A percentile compares a stretch with the other conserved stretches of the same genome.
Evolutionary conservation across 257 asterid species (phyloP).

Genomic region (Jacaranda mimosifolia): DNA sequence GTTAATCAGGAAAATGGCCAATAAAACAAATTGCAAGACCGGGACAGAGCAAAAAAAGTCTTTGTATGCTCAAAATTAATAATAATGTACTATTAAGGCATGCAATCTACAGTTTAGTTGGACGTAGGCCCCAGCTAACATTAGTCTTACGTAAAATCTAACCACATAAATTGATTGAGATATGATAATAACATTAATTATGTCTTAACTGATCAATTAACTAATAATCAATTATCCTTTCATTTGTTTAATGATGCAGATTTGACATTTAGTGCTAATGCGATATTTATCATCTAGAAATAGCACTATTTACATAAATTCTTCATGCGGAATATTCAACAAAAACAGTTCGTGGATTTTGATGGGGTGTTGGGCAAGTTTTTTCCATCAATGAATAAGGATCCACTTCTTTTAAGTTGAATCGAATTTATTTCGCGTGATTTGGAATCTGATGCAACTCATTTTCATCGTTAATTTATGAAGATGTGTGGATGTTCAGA

Average conservation of each 20-base stretch:
- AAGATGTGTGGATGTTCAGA: too few species aligned
- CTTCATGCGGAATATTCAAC: neutral
- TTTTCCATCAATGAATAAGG: too few species aligned
- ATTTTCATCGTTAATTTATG: too few species aligned
- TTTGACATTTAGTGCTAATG: neutral
- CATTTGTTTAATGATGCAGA: neutral
- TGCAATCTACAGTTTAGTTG: neutral
- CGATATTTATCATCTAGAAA: neutral
- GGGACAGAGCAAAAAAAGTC: too few species aligned
- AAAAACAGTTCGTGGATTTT: too few species aligned
- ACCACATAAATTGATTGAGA: neutral
- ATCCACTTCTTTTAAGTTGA: too few species aligned
- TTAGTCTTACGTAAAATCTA: neutral
- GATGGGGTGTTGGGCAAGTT: too few species aligned
- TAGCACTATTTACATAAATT: neutral
- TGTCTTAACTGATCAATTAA: neutral
- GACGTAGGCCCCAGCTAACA: constrained; percentile 4
- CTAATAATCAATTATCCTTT: neutral
- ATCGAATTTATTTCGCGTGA: too few species aligned
- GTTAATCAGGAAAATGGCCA: too few species aligned
- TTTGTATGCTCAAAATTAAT: neutral
- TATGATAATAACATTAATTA: neutral
- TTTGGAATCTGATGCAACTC: too few species aligned
- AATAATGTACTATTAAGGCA: neutral
- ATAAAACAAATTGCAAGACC: too few species aligned